Evolutionary conservation across 305 asterid species (phyloP).

Genomic region (Rubia tinctorum): DNA sequence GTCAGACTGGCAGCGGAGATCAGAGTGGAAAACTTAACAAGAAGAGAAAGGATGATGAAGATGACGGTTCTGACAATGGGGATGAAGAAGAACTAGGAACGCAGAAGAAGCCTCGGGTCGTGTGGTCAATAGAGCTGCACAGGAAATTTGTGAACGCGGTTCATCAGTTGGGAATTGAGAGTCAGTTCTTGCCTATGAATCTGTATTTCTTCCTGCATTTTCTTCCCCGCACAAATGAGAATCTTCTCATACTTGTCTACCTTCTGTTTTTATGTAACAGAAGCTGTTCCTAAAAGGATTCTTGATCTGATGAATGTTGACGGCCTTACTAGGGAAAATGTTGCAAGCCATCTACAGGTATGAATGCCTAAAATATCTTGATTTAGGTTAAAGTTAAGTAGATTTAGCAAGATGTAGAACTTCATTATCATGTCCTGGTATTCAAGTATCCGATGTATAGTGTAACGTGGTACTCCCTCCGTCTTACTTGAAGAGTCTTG

Average conservation of each 20-base stretch:
- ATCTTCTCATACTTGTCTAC: constrained; percentile 11
- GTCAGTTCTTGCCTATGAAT: constrained; percentile 35
- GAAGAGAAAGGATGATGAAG: constrained; percentile 81
- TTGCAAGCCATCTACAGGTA: constrained; percentile 97
- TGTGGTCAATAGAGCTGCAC: constrained; percentile 93
- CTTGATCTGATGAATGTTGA: constrained; percentile 87
- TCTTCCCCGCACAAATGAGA: neutral
- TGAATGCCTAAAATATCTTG: neutral
- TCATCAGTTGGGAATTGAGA: constrained; percentile 81
- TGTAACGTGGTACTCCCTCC: neutral
- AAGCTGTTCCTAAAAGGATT: constrained; percentile 90
- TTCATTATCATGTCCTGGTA: neutral
- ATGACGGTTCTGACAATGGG: constrained; percentile 51
- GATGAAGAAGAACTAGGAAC: constrained; percentile 59
- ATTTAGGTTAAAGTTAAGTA: neutral
- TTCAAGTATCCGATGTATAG: neutral
- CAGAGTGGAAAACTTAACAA: constrained; percentile 54
- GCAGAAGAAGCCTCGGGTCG: constrained; percentile 86
- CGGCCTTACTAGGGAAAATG: constrained; percentile 84
- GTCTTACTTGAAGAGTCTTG: no score
- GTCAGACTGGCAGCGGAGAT: constrained; percentile 42
- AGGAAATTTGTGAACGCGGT: constrained; percentile 81
- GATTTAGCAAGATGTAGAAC: neutral
- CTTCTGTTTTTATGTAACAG: constrained; percentile 37
- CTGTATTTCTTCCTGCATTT: neutral